phyloP scores from a whole-genome alignment of 208 protist genomes.

The Acanthamoeba healyi region DNA sequence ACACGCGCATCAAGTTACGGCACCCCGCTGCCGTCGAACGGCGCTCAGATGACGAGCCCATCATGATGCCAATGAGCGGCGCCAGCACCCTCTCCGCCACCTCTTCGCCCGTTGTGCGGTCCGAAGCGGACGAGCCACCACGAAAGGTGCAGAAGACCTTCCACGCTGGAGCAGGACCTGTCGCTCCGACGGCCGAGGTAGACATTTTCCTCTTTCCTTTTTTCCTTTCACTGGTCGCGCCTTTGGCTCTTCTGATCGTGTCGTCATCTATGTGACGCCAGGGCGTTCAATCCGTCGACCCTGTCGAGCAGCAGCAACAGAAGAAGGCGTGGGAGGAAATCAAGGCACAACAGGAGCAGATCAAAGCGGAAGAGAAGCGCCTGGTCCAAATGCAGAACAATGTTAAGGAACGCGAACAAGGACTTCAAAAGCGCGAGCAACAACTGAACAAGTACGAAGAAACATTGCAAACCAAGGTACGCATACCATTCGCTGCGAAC shows the following conservation, averaged over 20 bases:
- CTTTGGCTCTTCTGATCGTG: too few species aligned
- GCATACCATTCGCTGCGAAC: neutral
- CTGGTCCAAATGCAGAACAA: neutral
- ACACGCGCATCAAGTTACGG: neutral
- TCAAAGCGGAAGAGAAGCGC: conserved; percentile 23
- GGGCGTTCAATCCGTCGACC: neutral
- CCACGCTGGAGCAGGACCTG: neutral
- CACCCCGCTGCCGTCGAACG: neutral
- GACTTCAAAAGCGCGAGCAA: neutral
- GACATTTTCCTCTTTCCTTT: neutral
- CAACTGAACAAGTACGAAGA: neutral
- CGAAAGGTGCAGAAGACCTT: conserved; percentile 13
- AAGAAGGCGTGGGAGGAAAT: neutral
- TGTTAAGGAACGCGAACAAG: neutral
- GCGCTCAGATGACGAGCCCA: neutral
- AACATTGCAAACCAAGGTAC: neutral
- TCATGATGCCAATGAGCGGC: neutral
- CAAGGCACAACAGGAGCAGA: neutral
- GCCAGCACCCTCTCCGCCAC: neutral
- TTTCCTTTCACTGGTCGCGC: neutral
- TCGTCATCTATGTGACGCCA: neutral
- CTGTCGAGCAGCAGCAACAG: neutral
- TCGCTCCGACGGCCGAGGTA: neutral
- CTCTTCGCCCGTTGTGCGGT: neutral
- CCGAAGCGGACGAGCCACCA: conserved; percentile 1